Evolutionary conservation across 805 yeast species (phyloP).

Genomic region (Saturnispora kantuleensis): DNA sequence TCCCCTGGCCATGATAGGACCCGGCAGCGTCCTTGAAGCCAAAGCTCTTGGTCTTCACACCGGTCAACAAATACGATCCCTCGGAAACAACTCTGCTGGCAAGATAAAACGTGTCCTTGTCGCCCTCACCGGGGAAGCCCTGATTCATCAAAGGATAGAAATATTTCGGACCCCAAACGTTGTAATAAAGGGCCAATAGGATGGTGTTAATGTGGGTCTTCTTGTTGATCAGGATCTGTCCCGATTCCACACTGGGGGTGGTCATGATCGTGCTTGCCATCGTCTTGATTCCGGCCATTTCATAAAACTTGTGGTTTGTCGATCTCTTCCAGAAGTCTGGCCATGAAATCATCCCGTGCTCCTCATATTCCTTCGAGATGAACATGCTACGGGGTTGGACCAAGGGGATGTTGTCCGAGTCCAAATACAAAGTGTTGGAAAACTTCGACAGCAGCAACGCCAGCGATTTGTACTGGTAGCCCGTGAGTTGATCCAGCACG

Average conservation of each 20-base stretch:
- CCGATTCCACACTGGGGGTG: conserved; percentile 60
- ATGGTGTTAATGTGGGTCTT: conserved; percentile 48
- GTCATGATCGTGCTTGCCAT: conserved; percentile 26
- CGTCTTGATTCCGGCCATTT: conserved; percentile 33
- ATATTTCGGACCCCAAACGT: conserved; percentile 53
- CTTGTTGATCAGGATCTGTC: conserved; percentile 56
- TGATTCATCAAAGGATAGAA: conserved; percentile 63
- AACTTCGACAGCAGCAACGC: conserved; percentile 34
- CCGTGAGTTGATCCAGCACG: conserved; percentile 16
- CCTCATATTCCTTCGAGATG: conserved; percentile 33
- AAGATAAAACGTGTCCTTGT: conserved; percentile 65
- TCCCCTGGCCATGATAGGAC: conserved; percentile 23
- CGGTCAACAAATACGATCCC: conserved; percentile 21
- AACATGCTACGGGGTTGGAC: conserved; percentile 25
- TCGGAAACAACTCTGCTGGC: conserved; percentile 43
- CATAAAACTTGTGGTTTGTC: conserved; percentile 49
- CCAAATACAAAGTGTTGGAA: conserved; percentile 32
- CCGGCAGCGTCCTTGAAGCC: conserved; percentile 21
- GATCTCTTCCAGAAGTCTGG: conserved; percentile 65
- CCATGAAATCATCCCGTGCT: conserved; percentile 52
- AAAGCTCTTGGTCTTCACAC: conserved; percentile 23
- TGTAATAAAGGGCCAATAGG: conserved; percentile 53
- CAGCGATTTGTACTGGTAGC: conserved; percentile 15
- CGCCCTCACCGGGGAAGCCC: conserved; percentile 73
- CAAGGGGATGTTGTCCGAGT: conserved; percentile 35